A percentile compares a stretch with the other conserved stretches of the same genome.
Evolutionary conservation across 2,329 filamentous ascomycete genomes (phyloP).

Genomic region (Colletotrichum higginsianum): DNA sequence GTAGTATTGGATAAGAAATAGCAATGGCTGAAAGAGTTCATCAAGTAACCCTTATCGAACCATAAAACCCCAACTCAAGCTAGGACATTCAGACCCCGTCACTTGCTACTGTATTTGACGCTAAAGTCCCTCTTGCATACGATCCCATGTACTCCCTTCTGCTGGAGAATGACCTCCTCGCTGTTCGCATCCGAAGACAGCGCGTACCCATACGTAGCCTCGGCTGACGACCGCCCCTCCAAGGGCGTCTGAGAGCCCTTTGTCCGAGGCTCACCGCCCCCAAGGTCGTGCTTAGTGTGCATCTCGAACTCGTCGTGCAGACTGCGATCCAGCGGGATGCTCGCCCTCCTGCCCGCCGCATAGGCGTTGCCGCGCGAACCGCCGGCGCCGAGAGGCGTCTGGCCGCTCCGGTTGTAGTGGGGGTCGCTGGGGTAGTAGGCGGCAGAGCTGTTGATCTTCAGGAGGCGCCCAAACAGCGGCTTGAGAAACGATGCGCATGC

Average conservation of each 20-base stretch:
- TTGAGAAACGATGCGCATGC: constrained; percentile 57
- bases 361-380: constrained; percentile 8
- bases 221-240: background rate
- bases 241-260: background rate
- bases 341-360: background rate
- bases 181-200: constrained; percentile 22
- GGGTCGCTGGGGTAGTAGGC: constrained; percentile 26
- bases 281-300: background rate
- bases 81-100: background rate
- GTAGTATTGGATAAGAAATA: no score
- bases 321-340: background rate
- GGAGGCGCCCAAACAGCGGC: constrained; percentile 51
- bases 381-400: constrained; percentile 4
- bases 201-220: background rate
- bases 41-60: no score
- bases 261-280: background rate
- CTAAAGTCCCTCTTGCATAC: constrained; percentile 18
- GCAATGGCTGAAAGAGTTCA: no score
- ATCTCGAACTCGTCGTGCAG: constrained; percentile 15
- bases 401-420: constrained; percentile 26
- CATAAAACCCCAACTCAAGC: no score
- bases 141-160: background rate
- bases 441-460: constrained; percentile 45
- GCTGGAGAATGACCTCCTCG: constrained; percentile 31
- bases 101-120: constrained; percentile 15